Conservation (phyloP, 2,329 filamentous ascomycete genomes). For the Fusarium sp. region DNA sequence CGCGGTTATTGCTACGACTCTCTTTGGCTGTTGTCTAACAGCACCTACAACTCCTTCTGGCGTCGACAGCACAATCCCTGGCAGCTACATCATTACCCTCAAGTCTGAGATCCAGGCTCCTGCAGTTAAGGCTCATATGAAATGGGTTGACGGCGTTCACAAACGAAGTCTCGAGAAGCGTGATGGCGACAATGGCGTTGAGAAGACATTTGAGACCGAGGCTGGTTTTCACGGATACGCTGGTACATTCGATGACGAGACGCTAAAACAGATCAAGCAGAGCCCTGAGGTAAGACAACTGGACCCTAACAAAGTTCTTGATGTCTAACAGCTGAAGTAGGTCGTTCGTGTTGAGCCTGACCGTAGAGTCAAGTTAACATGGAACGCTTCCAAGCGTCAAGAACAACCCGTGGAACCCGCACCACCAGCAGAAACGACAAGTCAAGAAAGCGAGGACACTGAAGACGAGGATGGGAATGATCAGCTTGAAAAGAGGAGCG, state of each 20-base stretch:
- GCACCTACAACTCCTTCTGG: slow-evolving; percentile 28
- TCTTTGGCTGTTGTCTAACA: slow-evolving; percentile 37
- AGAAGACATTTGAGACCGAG: slow-evolving; percentile 44
- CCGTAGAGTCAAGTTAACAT: slow-evolving; percentile 41
- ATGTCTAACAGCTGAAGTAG: slow-evolving; percentile 21
- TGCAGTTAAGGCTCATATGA: slow-evolving; percentile 59
- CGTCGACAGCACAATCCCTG: slow-evolving; percentile 45
- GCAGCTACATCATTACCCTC: slow-evolving; percentile 71
- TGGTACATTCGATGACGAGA: slow-evolving; percentile 55
- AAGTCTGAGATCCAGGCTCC: slow-evolving; percentile 59
- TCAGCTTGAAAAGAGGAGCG: slow-evolving; percentile 37
- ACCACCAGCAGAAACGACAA: neutral
- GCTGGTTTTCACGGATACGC: slow-evolving; percentile 54
- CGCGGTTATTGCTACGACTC: slow-evolving; percentile 37
- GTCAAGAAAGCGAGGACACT: neutral
- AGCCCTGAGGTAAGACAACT: slow-evolving; percentile 53
- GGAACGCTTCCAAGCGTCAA: slow-evolving; percentile 2
- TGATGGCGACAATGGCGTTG: slow-evolving; percentile 50
- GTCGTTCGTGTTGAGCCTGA: slow-evolving; percentile 47
- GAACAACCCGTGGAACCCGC: neutral
- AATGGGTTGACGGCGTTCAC: slow-evolving; percentile 61
- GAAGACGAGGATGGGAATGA: neutral
- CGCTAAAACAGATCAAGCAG: slow-evolving; percentile 54
- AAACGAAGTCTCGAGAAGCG: slow-evolving; percentile 64
- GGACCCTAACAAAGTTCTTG: fast-evolving